phyloP scores from a whole-genome alignment of 257 asterid species.

The Solanum neorickii region DNA sequence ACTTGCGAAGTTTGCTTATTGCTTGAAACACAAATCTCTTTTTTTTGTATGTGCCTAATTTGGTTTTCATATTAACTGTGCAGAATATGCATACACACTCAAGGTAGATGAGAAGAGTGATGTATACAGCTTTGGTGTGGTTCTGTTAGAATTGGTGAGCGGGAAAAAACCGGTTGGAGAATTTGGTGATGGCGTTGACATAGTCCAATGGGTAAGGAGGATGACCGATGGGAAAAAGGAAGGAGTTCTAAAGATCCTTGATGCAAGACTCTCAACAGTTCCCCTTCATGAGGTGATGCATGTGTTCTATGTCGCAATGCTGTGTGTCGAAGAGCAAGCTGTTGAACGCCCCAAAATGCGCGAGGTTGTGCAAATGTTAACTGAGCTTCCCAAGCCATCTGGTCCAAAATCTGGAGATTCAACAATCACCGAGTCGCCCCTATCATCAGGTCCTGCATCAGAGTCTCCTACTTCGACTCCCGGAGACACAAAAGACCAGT shows the following conservation, averaged over 20 bases:
- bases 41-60: background rate
- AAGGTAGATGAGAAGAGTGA: slow-evolving; percentile 21
- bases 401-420: slow-evolving; percentile 30
- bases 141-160: slow-evolving; percentile 9
- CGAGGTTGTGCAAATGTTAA: slow-evolving; percentile 14
- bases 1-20: background rate
- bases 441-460: slow-evolving; percentile 17
- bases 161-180: slow-evolving; percentile 17
- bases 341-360: slow-evolving; percentile 14
- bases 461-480: slow-evolving; percentile 29
- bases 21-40: background rate
- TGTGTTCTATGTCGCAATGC: slow-evolving; percentile 9
- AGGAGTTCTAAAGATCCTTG: background rate
- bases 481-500: slow-evolving; percentile 7
- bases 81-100: slow-evolving; percentile 21
- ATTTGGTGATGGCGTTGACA: slow-evolving; percentile 19
- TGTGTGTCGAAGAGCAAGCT: slow-evolving; percentile 4
- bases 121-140: slow-evolving; percentile 21
- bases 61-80: background rate
- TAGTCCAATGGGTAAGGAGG: slow-evolving; percentile 6
- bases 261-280: slow-evolving; percentile 1
- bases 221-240: background rate
- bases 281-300: slow-evolving; percentile 11
- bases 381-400: slow-evolving; percentile 37
- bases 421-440: slow-evolving; percentile 15